Conservation (phyloP, 495 filamentous ascomycete species). For the Chaetomidium leptoderma region DNA sequence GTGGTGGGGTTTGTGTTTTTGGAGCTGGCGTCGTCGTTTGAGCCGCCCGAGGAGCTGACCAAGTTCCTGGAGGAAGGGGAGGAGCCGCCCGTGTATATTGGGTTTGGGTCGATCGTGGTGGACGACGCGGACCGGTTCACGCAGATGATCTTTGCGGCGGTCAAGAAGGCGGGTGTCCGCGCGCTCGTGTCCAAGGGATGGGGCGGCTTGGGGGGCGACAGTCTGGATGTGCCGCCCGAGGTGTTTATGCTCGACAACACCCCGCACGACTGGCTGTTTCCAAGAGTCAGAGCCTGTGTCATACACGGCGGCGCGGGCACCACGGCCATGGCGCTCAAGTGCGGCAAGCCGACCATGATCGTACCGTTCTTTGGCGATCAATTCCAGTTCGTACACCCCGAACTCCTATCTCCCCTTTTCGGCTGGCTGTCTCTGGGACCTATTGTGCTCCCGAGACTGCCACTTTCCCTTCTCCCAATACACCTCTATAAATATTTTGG, state of each 20-base stretch:
- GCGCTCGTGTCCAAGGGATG: constrained; percentile 64
- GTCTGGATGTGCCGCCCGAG: constrained; percentile 50
- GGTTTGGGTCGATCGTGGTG: constrained; percentile 66
- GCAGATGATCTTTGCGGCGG: constrained; percentile 57
- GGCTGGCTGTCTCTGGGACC: too few species aligned
- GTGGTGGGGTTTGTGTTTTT: constrained; percentile 75
- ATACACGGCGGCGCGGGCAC: constrained; percentile 67
- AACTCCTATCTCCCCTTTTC: too few species aligned
- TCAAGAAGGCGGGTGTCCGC: constrained; percentile 54
- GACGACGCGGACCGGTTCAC: constrained; percentile 62
- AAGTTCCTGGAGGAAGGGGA: constrained; percentile 61
- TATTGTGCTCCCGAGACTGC: too few species aligned
- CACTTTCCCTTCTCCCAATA: too few species aligned
- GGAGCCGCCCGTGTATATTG: constrained; percentile 57
- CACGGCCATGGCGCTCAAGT: constrained; percentile 61
- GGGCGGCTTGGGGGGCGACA: constrained; percentile 58
- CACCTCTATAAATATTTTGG: too few species aligned
- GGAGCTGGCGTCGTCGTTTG: constrained; percentile 58
- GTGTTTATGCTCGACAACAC: constrained; percentile 62
- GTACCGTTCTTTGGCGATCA: constrained; percentile 73
- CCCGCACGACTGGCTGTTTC: constrained; percentile 67
- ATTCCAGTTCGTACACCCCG: too few species aligned
- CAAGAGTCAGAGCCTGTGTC: constrained; percentile 54
- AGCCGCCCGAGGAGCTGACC: constrained; percentile 56
- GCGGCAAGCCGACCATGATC: constrained; percentile 61